A percentile compares a stretch with the other conserved stretches of the same genome.
These are phyloP conservation scores for Tricholoma sp. DNA, from an alignment of 768 basidiomycete species.

Conservation along the genomic window DNA sequence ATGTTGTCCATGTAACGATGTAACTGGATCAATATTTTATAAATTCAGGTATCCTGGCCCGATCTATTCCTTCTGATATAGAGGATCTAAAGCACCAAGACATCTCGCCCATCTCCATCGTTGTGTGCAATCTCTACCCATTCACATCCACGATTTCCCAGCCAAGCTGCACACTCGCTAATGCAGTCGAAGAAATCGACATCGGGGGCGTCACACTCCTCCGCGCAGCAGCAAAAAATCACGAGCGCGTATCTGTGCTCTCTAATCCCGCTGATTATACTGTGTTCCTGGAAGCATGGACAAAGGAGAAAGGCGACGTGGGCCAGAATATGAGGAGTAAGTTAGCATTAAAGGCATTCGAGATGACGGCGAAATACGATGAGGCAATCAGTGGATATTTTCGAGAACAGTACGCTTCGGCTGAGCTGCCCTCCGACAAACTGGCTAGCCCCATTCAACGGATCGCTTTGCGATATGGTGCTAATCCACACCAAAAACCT, in stretches of 20 bases:
- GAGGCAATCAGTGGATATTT: slow-evolving; percentile 96
- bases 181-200: slow-evolving; percentile 96
- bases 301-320: slow-evolving; percentile 67
- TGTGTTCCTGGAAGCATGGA: slow-evolving; percentile 76
- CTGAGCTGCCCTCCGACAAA: slow-evolving; percentile 59
- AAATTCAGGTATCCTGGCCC: slow-evolving; percentile 81
- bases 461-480: slow-evolving; percentile 86
- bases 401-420: slow-evolving; percentile 88
- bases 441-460: slow-evolving; percentile 73
- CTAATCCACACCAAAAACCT: slow-evolving; percentile 98
- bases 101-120: slow-evolving; percentile 92
- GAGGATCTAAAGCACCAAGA: slow-evolving; percentile 75
- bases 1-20: neutral
- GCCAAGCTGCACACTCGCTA: slow-evolving; percentile 83
- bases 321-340: slow-evolving; percentile 66
- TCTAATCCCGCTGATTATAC: slow-evolving; percentile 88
- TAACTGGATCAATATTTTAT: slow-evolving; percentile 7
- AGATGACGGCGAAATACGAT: slow-evolving; percentile 93
- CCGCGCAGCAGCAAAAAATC: slow-evolving; percentile 97
- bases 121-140: slow-evolving; percentile 99
- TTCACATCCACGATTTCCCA: slow-evolving; percentile 89
- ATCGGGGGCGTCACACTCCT: slow-evolving; percentile 98
- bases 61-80: slow-evolving; percentile 86
- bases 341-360: slow-evolving; percentile 94
- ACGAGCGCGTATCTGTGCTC: slow-evolving; percentile 84